Conservation (phyloP, 2,329 filamentous ascomycete genomes). For the Colletotrichum sp. region DNA sequence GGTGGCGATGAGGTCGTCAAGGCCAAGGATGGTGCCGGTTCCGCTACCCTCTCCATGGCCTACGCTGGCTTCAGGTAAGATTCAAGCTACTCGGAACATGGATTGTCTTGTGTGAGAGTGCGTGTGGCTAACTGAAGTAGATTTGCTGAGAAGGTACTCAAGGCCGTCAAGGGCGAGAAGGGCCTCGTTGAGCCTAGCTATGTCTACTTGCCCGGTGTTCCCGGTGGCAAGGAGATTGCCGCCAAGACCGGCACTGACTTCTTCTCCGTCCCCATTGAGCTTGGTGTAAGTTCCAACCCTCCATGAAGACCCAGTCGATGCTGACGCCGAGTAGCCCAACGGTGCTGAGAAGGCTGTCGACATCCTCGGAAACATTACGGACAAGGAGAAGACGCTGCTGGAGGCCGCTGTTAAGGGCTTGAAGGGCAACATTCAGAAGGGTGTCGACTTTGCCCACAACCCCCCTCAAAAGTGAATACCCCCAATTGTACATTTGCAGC, state of each 20-base stretch:
- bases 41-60: constrained; percentile 92
- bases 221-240: constrained; percentile 83
- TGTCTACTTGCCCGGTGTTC: constrained; percentile 90
- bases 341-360: constrained; percentile 88
- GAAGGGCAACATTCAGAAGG: constrained; percentile 93
- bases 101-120: constrained; percentile 21
- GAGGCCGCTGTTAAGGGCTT: constrained; percentile 77
- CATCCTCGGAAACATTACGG: constrained; percentile 76
- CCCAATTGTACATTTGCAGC: constrained; percentile 27
- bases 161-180: constrained; percentile 86
- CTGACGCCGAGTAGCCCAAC: constrained; percentile 61
- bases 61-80: constrained; percentile 89
- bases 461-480: constrained; percentile 83
- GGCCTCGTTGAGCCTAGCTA: constrained; percentile 94
- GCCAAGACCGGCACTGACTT: constrained; percentile 87
- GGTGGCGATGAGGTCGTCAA: constrained; percentile 97
- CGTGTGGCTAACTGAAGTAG: constrained; percentile 46
- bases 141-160: constrained; percentile 94
- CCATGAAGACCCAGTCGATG: constrained; percentile 22
- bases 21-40: constrained; percentile 91
- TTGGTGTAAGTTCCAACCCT: constrained; percentile 73
- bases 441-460: constrained; percentile 87
- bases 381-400: constrained; percentile 89
- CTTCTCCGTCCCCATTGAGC: constrained; percentile 95
- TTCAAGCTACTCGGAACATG: background rate